These are phyloP conservation scores for Bryoerythrophyllum caledonicum DNA, from an alignment of 225 moss, liverwort and hornwort species.

Conservation along the genomic window DNA sequence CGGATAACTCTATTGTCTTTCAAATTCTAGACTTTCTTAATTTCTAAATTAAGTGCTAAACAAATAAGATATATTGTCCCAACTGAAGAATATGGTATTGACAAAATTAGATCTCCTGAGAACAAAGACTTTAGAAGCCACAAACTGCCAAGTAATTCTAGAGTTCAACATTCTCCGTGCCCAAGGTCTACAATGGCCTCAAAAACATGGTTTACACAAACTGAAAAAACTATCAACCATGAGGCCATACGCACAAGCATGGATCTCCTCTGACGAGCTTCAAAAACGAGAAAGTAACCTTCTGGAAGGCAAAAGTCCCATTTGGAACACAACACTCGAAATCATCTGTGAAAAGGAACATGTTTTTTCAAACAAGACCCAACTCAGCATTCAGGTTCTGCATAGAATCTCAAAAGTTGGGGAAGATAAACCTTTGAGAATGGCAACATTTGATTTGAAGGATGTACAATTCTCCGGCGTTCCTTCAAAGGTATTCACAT, in stretches of 20 bases:
- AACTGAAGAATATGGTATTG: neutral
- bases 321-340: neutral
- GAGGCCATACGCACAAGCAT: neutral
- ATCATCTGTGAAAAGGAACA: neutral
- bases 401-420: neutral
- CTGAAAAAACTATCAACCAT: neutral
- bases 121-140: neutral
- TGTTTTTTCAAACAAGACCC: neutral
- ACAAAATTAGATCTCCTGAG: neutral
- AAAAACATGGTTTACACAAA: neutral
- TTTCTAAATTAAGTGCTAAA: too few species aligned
- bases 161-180: neutral
- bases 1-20: too few species aligned
- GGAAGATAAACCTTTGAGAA: neutral
- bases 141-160: neutral
- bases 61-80: neutral
- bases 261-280: neutral
- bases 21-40: too few species aligned
- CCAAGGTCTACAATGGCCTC: neutral
- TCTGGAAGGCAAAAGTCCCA: neutral
- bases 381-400: neutral
- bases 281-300: accelerated
- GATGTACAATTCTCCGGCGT: neutral
- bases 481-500: neutral
- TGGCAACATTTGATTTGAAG: neutral